Conservation (phyloP, 352 stramenopile genomes). For the Phytophthora hybrid region DNA sequence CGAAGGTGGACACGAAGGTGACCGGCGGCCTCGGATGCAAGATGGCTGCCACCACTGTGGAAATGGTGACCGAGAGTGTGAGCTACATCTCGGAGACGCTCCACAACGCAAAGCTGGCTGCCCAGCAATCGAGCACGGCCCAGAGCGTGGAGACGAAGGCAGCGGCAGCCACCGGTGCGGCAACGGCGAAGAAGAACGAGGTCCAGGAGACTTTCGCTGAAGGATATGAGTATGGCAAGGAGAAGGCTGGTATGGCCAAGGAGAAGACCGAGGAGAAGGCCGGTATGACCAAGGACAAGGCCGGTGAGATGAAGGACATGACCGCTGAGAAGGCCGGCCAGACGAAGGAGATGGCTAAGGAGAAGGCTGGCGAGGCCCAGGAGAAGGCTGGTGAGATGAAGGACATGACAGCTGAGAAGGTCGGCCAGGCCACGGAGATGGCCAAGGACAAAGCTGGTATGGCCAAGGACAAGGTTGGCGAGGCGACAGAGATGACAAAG, state of each 20-base stretch:
- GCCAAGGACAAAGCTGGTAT: conserved; percentile 34
- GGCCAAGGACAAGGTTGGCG: conserved; percentile 4
- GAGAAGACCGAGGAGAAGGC: conserved; percentile 33
- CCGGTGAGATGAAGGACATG: conserved; percentile 20
- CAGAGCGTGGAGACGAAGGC: conserved; percentile 50
- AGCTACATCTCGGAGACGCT: conserved; percentile 76
- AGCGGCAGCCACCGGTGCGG: conserved; percentile 31
- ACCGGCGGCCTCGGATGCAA: conserved; percentile 66
- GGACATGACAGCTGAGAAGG: conserved; percentile 28
- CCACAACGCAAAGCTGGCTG: conserved; percentile 62
- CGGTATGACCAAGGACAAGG: conserved; percentile 31
- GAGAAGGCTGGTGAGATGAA: conserved; percentile 22
- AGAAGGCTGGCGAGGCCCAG: conserved; percentile 11
- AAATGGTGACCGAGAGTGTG: conserved; percentile 68
- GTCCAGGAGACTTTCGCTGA: conserved; percentile 40
- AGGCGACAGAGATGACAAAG: conserved; percentile 14
- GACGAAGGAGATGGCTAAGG: conserved; percentile 13
- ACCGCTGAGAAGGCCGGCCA: conserved; percentile 22
- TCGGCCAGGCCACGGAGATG: background rate
- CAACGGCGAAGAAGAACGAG: conserved; percentile 35
- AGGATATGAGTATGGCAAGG: conserved; percentile 36
- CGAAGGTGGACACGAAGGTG: conserved; percentile 70
- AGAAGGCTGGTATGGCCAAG: conserved; percentile 33
- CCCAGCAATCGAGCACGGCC: conserved; percentile 53
- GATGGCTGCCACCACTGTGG: conserved; percentile 61